These are phyloP conservation scores for Trypanosoma mega DNA, from an alignment of 208 protist genomes.

Conservation along the genomic window DNA sequence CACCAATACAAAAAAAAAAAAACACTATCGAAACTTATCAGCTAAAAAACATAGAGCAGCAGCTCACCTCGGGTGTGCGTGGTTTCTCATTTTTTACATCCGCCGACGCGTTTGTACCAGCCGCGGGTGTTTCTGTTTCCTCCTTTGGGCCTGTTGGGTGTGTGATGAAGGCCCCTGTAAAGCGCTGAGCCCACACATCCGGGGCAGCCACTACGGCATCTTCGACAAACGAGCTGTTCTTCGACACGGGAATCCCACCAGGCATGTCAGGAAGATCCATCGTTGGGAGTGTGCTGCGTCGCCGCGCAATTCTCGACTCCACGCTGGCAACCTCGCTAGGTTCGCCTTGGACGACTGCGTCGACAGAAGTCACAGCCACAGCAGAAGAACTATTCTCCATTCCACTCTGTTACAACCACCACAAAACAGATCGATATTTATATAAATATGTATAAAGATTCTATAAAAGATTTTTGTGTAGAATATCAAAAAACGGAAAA, in stretches of 20 bases:
- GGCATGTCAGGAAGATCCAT: slow-evolving; percentile 9
- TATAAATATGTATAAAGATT: slow-evolving; percentile 21
- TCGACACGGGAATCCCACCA: slow-evolving; percentile 17
- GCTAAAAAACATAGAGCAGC: slow-evolving; percentile 26
- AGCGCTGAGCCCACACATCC: slow-evolving; percentile 16
- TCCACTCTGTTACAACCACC: too few species aligned
- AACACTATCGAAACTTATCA: not conserved
- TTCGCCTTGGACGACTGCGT: not conserved
- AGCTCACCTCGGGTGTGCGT: slow-evolving; percentile 22
- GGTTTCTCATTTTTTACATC: slow-evolving; percentile 4
- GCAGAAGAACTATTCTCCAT: not conserved
- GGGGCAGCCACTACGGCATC: slow-evolving; percentile 11
- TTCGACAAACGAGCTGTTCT: slow-evolving; percentile 27
- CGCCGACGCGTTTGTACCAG: not conserved
- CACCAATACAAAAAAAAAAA: slow-evolving; percentile 16
- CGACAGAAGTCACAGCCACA: not conserved
- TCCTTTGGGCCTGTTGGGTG: not conserved
- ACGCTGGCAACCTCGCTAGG: not conserved
- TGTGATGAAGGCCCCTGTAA: slow-evolving; percentile 7
- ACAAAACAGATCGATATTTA: too few species aligned
- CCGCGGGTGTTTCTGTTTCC: not conserved
- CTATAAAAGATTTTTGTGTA: not conserved
- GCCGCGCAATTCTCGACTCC: slow-evolving; percentile 11
- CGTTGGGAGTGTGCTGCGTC: slow-evolving; percentile 12
- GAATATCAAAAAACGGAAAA: slow-evolving; percentile 12